Evolutionary conservation across 73 alveolate species (phyloP), one percentile per base, ranked within the genome.

Genomic region (Uronychia setigera): DNA sequence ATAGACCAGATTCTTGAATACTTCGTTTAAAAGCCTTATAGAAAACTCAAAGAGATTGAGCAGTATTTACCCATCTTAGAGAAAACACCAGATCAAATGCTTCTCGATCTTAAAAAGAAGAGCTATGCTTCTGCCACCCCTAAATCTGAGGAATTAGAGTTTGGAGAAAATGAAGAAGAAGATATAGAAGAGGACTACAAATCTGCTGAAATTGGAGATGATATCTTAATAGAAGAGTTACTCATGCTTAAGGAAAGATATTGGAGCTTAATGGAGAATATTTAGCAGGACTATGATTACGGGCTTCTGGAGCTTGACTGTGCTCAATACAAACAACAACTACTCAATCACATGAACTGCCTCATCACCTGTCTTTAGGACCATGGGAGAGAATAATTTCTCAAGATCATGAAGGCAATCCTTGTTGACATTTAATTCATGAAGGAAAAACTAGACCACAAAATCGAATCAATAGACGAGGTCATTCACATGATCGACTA

Each of bases 251-350:
- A 33, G 32, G 25, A 26, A 1, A 32, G n/a, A 9, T 82, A 75
- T 26, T 82, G 83, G 83, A 74, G 78, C 74, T 30, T 26, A 74
- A 60, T 60, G 29, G 34, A 9, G 9, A 74, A 82, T 82, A 19
- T 5, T 32, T 14, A 67, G 35, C 26, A n/a, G n/a, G 29, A 60
- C 60, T 82, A 82, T 32, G 91, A 84, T 76, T 84, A 31, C 58
- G 91, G 91, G 9, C n/a, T 84, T 28, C 80, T 84, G 58, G n/a
- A 26, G 13, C 26, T 84, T 1, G 85, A 84, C 32, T 84, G 85
- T 79, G 13, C 11, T 1, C 84, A 78, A 1, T 75, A 76, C 31
- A 84, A 84, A 84, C 67, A 74, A 14, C 27, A 26, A 30, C 27
- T 76, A 9, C 30, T 34, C 11, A 84, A 84, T n/a, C 91, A 84